Evolutionary conservation across 208 protist genomes (phyloP), one percentile per base, ranked within the genome.

Genomic region (Crithidia bombi): DNA sequence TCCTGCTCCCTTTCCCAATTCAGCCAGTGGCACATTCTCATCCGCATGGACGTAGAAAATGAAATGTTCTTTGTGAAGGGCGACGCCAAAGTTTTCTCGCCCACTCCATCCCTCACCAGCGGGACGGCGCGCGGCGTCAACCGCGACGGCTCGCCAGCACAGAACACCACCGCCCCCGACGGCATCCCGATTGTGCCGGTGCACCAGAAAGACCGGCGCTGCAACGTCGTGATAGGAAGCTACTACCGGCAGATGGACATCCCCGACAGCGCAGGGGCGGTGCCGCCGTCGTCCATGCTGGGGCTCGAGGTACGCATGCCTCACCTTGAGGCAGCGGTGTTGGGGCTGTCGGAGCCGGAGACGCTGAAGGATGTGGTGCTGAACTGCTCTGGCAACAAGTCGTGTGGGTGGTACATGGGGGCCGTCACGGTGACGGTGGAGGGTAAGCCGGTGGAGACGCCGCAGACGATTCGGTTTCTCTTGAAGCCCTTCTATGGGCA

Each of bases 371-470:
- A 96, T 50, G 91, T 96, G 11, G 81, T 81, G 41, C 66, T 96
- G 50, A 90, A 82, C 70, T 96, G 88, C 68, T 82, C 78, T 12
- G 91, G 88, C 15, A 78, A 84, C 69, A 79, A 83, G 65, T 80
- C 78, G 56, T 93, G 86, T 55, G 91, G 91, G 17, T 93, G 87
- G 82, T 87, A 92, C 68, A 91, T 92, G 74, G 91, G 91, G 11
- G 77, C 73, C 2, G 85, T 87, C 14, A 64, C 65, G 30, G 81
- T 78, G 30, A 78, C 75, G 19, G 82, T 81, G 39, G 63, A 73
- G 23, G 70, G 68, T 9, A 76, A 73, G 51, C 19, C 72, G 49
- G 64, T 89, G 47, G 54, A 73, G 30, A 65, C 73, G 19, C 85
- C 85, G 38, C 78, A 75, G 25, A 75, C 72, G 19, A 69, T 96